Evolutionary conservation across 2,329 filamentous ascomycete genomes (phyloP).

Genomic region (Aspergillus ochraceus): DNA sequence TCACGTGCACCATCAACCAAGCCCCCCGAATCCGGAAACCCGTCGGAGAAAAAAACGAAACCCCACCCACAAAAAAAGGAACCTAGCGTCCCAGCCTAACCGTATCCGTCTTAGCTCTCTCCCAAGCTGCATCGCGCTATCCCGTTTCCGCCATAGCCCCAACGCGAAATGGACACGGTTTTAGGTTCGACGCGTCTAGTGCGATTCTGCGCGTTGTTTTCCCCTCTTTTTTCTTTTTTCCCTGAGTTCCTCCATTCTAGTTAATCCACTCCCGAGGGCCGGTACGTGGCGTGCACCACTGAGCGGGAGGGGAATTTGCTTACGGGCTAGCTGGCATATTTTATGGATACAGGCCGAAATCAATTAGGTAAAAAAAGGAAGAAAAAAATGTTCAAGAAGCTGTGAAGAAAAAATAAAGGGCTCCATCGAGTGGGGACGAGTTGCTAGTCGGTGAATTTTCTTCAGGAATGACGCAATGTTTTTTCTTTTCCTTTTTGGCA

Average conservation of each 20-base stretch:
- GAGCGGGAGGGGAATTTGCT: background rate
- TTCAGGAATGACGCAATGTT: background rate
- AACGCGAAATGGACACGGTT: slow-evolving; percentile 20
- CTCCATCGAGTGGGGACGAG: background rate
- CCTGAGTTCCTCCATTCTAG: background rate
- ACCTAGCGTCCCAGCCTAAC: background rate
- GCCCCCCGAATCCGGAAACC: too few species aligned
- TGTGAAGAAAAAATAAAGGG: too few species aligned
- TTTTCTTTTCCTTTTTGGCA: background rate
- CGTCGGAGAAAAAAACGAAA: background rate
- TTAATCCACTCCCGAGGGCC: background rate
- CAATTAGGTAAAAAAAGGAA: too few species aligned
- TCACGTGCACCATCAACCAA: slow-evolving; percentile 5
- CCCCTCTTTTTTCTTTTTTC: slow-evolving; percentile 1
- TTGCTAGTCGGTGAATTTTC: background rate
- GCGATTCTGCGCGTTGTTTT: slow-evolving; percentile 11
- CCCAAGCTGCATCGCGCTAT: background rate
- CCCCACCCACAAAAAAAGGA: background rate
- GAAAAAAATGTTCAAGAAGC: too few species aligned
- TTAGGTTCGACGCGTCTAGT: slow-evolving; percentile 9
- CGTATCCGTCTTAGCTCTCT: background rate
- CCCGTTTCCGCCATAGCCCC: background rate
- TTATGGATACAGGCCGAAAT: too few species aligned
- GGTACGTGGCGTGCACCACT: too few species aligned
- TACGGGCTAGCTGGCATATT: background rate